Conservation (phyloP, 2,329 filamentous ascomycete species). For the Colletotrichum australisinense region DNA sequence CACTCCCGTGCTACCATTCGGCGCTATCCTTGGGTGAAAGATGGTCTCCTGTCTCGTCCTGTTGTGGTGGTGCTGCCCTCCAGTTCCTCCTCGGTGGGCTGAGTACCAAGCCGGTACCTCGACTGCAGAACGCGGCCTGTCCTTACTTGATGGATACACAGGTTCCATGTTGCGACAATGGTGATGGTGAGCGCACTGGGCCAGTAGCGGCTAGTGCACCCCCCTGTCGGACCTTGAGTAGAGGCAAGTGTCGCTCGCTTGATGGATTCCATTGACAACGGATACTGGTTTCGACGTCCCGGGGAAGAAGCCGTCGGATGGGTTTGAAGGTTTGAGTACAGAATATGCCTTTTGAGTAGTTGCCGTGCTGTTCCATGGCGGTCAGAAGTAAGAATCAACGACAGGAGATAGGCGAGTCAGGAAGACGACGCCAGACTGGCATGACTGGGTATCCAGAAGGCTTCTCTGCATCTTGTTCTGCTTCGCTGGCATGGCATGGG, state of each 20-base stretch:
- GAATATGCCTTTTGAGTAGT: background rate
- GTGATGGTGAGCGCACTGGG: conserved; percentile 18
- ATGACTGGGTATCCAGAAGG: background rate
- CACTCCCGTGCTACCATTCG: conserved; percentile 24
- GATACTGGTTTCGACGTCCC: conserved; percentile 16
- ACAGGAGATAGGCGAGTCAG: conserved; percentile 4
- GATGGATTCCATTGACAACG: conserved; percentile 11
- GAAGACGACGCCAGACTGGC: background rate
- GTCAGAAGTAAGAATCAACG: background rate
- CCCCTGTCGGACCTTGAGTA: conserved; percentile 22
- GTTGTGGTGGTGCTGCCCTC: conserved; percentile 1
- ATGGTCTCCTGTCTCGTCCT: conserved; percentile 19
- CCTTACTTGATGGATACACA: conserved; percentile 16
- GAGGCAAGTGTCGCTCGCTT: conserved; percentile 31
- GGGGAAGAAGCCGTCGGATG: conserved; percentile 14
- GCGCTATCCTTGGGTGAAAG: conserved; percentile 24
- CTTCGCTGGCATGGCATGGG: conserved; percentile 18
- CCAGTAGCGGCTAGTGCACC: conserved; percentile 26
- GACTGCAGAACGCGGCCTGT: conserved; percentile 8
- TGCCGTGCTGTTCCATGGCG: background rate
- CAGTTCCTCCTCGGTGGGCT: background rate
- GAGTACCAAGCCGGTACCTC: conserved; percentile 8
- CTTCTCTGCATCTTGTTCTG: conserved; percentile 8
- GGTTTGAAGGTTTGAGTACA: conserved; percentile 2
- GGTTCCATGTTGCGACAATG: conserved; percentile 4